Evolutionary conservation across 2,329 filamentous ascomycete genomes (phyloP), one percentile per base, ranked within the genome.

Genomic region (Neonectria punicea): DNA sequence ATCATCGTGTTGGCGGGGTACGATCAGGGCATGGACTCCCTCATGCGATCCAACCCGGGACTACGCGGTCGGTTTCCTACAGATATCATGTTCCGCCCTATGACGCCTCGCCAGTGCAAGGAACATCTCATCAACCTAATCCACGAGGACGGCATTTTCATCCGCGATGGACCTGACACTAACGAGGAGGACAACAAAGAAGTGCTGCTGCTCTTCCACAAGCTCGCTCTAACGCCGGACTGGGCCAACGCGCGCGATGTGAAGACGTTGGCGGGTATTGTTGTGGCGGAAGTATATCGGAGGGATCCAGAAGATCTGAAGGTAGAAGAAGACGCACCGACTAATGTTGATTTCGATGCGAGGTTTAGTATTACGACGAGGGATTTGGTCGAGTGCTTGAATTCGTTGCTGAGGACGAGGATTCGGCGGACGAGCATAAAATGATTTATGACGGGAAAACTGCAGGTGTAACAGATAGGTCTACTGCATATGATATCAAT

Each of bases 1-100:
- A 55, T 67, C 10, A 59, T 66, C 13, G 46, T 67, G 4, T 39
- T 67, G 9, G 58, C 66, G 3, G 66, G 66, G 13, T 67, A 66
- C 16, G 47, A 41, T 2, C 18, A 53, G 2, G 63, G 65, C 14
- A 63, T 67, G 25, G 44, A 67, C 13, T 4, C 8, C 6, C 18
- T 44, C 25, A 47, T 50, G 47, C 14, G 47, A 10, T 28, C 30
- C 16, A 50, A 50, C 28, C 47, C 47, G 13, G 47, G 47, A n/a
- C 25, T 50, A 4, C 47, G 47, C 4, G 47, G 47, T 10, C 47
- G 47, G 7, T 50, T 50, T 32, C 25, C 47, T 10, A 50, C 47
- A 7, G 47, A 50, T 9, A 50, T 50, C n/a, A 18, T 32, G 28
- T 50, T 50, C 25, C 47, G 47, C 4, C 47, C 47, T 2, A 50